A percentile compares a stretch with the other conserved stretches of the same genome.
Conservation (phyloP, 2,329 filamentous ascomycete genomes). For the Albophoma yamanashiensis region DNA sequence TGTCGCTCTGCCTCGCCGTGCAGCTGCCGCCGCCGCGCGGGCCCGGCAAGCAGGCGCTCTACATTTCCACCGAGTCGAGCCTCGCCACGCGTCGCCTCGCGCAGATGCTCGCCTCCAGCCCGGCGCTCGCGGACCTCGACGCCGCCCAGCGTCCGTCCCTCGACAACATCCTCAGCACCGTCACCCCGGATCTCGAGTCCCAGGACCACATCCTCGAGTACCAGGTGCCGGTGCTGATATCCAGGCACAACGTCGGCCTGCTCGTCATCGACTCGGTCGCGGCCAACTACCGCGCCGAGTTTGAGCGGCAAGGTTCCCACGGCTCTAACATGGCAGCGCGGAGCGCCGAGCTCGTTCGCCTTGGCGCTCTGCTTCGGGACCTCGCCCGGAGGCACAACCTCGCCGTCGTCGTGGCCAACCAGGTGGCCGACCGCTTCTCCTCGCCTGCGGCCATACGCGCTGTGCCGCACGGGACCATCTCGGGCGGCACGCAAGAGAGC, state of each 20-base stretch:
- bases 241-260: slow-evolving; percentile 66
- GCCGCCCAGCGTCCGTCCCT: slow-evolving; percentile 45
- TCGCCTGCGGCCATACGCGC: slow-evolving; percentile 4
- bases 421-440: slow-evolving; percentile 80
- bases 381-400: slow-evolving; percentile 65
- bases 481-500: slow-evolving; percentile 28
- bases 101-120: slow-evolving; percentile 65
- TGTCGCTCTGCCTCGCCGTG: slow-evolving; percentile 71
- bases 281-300: slow-evolving; percentile 91
- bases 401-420: slow-evolving; percentile 86
- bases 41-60: slow-evolving; percentile 65
- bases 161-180: slow-evolving; percentile 67
- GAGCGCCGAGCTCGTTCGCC: slow-evolving; percentile 62
- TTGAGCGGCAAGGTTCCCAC: slow-evolving; percentile 45
- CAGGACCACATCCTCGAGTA: slow-evolving; percentile 93
- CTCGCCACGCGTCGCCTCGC: slow-evolving; percentile 72
- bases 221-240: slow-evolving; percentile 79
- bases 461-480: background rate
- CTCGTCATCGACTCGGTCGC: slow-evolving; percentile 86
- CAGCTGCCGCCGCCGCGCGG: slow-evolving; percentile 70
- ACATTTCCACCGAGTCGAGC: slow-evolving; percentile 86
- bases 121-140: slow-evolving; percentile 35
- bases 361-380: slow-evolving; percentile 65
- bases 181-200: slow-evolving; percentile 80
- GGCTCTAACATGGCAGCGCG: slow-evolving; percentile 60